phyloP scores from a whole-genome alignment of 2,329 filamentous ascomycete genomes.

The Graphiopsis chlorocephala region DNA sequence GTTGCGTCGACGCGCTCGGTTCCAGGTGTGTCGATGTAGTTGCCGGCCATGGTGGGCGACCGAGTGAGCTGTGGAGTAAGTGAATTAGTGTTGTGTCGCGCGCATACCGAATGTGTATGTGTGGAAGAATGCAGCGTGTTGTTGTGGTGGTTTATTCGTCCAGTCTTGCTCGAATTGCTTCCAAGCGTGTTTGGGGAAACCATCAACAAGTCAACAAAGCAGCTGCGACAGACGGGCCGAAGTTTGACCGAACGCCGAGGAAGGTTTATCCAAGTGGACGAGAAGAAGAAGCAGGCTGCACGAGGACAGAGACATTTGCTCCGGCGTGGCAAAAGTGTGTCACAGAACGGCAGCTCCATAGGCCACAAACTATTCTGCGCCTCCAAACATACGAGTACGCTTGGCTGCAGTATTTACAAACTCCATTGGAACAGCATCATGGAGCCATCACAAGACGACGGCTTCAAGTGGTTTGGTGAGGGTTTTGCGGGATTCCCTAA shows the following conservation, averaged over 20 bases:
- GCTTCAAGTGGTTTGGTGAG: slow-evolving; percentile 64
- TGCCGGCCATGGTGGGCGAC: slow-evolving; percentile 40
- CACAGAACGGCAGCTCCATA: neutral
- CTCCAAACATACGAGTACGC: neutral
- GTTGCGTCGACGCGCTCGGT: slow-evolving; percentile 83
- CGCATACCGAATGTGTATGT: neutral
- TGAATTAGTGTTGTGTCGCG: neutral
- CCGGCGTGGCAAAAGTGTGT: neutral
- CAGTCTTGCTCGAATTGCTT: neutral
- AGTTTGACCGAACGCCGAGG: neutral
- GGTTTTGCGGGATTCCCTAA: slow-evolving; percentile 65
- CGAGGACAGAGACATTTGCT: neutral
- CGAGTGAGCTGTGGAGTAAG: neutral
- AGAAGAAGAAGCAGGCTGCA: too few relatives aligned
- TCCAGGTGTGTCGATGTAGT: slow-evolving; percentile 75
- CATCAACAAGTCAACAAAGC: slow-evolving; percentile 15
- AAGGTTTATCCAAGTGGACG: neutral
- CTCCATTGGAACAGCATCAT: slow-evolving; percentile 25
- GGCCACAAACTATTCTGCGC: neutral
- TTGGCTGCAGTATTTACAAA: neutral
- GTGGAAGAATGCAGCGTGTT: neutral
- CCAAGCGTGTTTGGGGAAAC: neutral
- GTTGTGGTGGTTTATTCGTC: neutral
- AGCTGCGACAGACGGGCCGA: neutral
- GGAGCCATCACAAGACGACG: slow-evolving; percentile 47